Evolutionary conservation across 179 eudicot genomes (phyloP).

Genomic region (Corrigiola litoralis): DNA sequence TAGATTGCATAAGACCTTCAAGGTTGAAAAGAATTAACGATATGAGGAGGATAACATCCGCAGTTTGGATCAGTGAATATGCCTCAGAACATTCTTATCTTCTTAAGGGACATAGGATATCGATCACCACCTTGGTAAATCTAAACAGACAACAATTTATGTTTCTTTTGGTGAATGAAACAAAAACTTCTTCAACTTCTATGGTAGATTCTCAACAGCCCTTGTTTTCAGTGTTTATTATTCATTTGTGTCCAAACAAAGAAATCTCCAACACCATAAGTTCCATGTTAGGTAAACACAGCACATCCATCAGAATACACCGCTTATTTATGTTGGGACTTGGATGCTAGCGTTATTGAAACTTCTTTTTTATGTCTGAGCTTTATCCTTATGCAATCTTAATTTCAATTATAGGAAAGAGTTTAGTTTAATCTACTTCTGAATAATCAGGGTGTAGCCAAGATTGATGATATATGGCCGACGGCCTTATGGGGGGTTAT

Average conservation of each 20-base stretch:
- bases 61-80: constrained; percentile 4
- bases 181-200: constrained; percentile 11
- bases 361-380: too few relatives aligned
- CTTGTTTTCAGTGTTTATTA: neutral
- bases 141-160: neutral
- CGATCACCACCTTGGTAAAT: neutral
- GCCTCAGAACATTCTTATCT: constrained; percentile 22
- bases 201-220: neutral
- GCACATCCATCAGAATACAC: neutral
- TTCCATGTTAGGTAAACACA: neutral
- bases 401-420: too few relatives aligned
- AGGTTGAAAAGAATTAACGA: neutral
- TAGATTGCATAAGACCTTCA: neutral
- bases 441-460: too few relatives aligned
- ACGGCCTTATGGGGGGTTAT: too few relatives aligned
- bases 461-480: too few relatives aligned
- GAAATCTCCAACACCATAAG: neutral
- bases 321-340: too few relatives aligned
- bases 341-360: too few relatives aligned
- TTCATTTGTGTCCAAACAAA: neutral
- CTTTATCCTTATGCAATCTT: neutral
- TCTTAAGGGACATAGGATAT: neutral
- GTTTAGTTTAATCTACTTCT: too few relatives aligned
- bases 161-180: constrained; percentile 3
- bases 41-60: constrained; percentile 11